These are phyloP conservation scores for Carpinus viminea DNA, from an alignment of 306 rosid species.

Conservation along the genomic window DNA sequence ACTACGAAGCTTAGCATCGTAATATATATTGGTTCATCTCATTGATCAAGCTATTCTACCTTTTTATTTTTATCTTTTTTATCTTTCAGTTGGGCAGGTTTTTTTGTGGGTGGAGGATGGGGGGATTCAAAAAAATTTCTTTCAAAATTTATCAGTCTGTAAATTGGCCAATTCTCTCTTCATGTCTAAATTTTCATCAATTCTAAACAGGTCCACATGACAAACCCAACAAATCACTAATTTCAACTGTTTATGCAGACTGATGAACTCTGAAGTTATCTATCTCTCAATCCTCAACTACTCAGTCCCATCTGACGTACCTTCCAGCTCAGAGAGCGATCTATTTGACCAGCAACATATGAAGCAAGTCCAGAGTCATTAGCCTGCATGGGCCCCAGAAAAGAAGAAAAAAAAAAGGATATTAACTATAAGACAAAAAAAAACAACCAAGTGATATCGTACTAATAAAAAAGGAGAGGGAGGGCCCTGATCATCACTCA, in stretches of 20 bases:
- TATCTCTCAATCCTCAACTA: background rate
- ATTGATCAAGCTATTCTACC: background rate
- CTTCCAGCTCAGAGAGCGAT: slow-evolving; percentile 92
- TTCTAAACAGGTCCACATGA: background rate
- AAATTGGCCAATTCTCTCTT: background rate
- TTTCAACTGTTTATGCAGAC: background rate
- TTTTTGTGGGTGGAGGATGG: background rate
- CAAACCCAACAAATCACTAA: background rate
- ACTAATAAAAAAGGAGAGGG: too few relatives aligned
- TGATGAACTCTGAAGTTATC: background rate
- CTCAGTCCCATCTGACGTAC: slow-evolving; percentile 29
- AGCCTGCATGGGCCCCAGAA: slow-evolving; percentile 46
- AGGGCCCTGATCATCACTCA: slow-evolving; percentile 21
- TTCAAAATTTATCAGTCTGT: too few relatives aligned
- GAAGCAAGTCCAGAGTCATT: slow-evolving; percentile 86
- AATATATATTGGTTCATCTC: background rate
- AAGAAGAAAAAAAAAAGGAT: slow-evolving; percentile 8
- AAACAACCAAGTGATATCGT: background rate
- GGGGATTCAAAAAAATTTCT: too few relatives aligned
- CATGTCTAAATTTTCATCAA: background rate
- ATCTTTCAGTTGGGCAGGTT: background rate
- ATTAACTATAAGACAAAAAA: background rate
- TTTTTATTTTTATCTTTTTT: background rate
- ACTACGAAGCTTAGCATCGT: background rate
- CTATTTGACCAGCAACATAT: slow-evolving; percentile 88